Conservation (phyloP, 345 rosid species). For the Citropsis articulata region DNA sequence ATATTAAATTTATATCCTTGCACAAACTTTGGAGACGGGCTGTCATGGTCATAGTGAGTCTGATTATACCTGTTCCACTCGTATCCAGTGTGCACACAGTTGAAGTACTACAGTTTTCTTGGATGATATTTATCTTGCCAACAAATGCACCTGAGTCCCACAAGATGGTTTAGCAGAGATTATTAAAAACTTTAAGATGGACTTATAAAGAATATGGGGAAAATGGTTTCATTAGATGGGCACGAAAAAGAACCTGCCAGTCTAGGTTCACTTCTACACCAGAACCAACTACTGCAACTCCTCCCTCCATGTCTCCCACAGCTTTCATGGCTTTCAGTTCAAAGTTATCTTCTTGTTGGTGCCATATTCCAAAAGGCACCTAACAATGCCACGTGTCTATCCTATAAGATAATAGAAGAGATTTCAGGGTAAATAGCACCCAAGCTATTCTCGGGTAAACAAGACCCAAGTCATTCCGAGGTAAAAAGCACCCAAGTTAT, state of each 20-base stretch:
- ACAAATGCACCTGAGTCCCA: slow-evolving; percentile 69
- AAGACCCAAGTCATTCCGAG: too few relatives aligned
- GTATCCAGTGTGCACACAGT: slow-evolving; percentile 92
- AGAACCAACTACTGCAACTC: too few relatives aligned
- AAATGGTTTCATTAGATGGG: too few relatives aligned
- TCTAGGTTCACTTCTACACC: too few relatives aligned
- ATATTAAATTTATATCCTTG: slow-evolving; percentile 94
- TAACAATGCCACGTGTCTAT: too few relatives aligned
- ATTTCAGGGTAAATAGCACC: too few relatives aligned
- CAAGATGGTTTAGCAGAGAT: neutral
- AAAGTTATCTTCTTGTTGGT: slow-evolving; percentile 81
- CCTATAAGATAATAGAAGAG: too few relatives aligned
- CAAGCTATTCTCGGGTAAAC: too few relatives aligned
- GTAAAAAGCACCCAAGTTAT: too few relatives aligned
- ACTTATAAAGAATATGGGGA: neutral
- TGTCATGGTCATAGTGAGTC: slow-evolving; percentile 91
- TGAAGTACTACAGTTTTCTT: slow-evolving; percentile 88
- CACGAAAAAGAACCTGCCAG: too few relatives aligned
- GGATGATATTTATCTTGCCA: slow-evolving; percentile 98
- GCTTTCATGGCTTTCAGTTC: slow-evolving; percentile 36
- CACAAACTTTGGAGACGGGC: slow-evolving; percentile 90
- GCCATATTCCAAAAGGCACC: too few relatives aligned
- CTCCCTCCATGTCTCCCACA: too few relatives aligned
- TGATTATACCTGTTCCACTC: slow-evolving; percentile 98
- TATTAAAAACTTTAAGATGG: neutral